Evolutionary conservation across 129 eudicot genomes (phyloP).

Genomic region (Rutidosis leptorrhynchoides): DNA sequence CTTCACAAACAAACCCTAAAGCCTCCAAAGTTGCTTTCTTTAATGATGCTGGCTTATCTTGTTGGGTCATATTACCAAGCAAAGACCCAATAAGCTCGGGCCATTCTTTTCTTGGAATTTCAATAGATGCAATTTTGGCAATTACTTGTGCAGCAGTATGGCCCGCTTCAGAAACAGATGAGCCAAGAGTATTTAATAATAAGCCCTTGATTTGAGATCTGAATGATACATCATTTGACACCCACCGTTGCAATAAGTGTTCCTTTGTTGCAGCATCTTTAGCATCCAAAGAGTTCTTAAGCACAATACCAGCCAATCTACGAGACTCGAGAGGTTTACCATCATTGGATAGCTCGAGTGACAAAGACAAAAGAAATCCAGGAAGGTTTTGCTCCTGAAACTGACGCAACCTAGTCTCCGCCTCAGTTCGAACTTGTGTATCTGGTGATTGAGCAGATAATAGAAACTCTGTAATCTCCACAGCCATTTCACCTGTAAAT

Average conservation of each 20-base stretch:
- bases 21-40: slow-evolving; percentile 87
- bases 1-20: slow-evolving; percentile 91
- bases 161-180: slow-evolving; percentile 68
- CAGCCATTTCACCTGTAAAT: slow-evolving; percentile 45
- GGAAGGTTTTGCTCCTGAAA: slow-evolving; percentile 81
- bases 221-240: slow-evolving; percentile 45
- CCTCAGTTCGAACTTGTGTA: slow-evolving; percentile 67
- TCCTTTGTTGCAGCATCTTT: slow-evolving; percentile 69
- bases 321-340: slow-evolving; percentile 80
- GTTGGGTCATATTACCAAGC: slow-evolving; percentile 72
- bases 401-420: slow-evolving; percentile 62
- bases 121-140: slow-evolving; percentile 83
- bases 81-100: slow-evolving; percentile 70
- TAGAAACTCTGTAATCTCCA: slow-evolving; percentile 76
- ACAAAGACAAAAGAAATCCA: slow-evolving; percentile 64
- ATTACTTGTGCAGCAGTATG: slow-evolving; percentile 89
- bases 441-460: slow-evolving; percentile 76
- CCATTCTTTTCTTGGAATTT: slow-evolving; percentile 84
- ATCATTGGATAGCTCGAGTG: slow-evolving; percentile 71
- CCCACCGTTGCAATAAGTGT: slow-evolving; percentile 66
- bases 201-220: slow-evolving; percentile 65
- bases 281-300: slow-evolving; percentile 84
- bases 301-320: slow-evolving; percentile 83
- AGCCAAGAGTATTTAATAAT: slow-evolving; percentile 66
- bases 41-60: slow-evolving; percentile 58